Conservation (phyloP, 1,284 basidiomycete genomes). For the Ceratobasidium sp. region DNA sequence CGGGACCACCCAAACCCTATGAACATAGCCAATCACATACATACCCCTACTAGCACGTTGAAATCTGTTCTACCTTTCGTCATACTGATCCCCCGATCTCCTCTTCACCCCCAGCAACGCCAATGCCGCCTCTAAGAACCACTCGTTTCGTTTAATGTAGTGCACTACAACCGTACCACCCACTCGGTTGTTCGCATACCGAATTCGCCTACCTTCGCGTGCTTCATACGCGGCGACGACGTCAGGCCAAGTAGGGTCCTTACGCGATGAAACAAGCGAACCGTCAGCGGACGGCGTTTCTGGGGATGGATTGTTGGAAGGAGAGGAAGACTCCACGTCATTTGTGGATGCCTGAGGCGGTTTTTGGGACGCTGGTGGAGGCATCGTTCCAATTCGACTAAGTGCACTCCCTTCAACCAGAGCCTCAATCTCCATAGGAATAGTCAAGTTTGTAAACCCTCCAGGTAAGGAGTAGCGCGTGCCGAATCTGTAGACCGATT, state of each 20-base stretch:
- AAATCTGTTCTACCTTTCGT: not conserved
- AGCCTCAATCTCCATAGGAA: constrained; percentile 84
- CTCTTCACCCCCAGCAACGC: constrained; percentile 71
- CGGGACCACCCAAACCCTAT: constrained; percentile 22
- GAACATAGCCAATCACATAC: not conserved
- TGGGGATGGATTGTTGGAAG: constrained; percentile 43
- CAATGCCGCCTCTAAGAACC: constrained; percentile 93
- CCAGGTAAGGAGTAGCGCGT: constrained; percentile 68
- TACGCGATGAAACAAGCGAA: constrained; percentile 42
- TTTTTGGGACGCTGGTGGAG: constrained; percentile 44
- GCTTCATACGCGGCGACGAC: constrained; percentile 69
- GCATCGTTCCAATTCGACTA: constrained; percentile 60
- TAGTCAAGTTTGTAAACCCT: constrained; percentile 64
- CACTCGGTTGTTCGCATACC: constrained; percentile 71
- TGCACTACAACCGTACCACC: constrained; percentile 96
- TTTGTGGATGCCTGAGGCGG: constrained; percentile 43
- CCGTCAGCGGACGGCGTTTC: constrained; percentile 31
- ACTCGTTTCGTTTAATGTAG: constrained; percentile 95
- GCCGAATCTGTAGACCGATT: constrained; percentile 66
- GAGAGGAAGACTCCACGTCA: not conserved
- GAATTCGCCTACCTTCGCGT: constrained; percentile 70
- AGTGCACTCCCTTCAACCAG: constrained; percentile 90
- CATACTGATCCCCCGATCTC: not conserved
- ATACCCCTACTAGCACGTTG: not conserved
- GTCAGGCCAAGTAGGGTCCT: constrained; percentile 43